Conservation (phyloP, 2,329 filamentous ascomycete genomes). For the Onygenales sp. region DNA sequence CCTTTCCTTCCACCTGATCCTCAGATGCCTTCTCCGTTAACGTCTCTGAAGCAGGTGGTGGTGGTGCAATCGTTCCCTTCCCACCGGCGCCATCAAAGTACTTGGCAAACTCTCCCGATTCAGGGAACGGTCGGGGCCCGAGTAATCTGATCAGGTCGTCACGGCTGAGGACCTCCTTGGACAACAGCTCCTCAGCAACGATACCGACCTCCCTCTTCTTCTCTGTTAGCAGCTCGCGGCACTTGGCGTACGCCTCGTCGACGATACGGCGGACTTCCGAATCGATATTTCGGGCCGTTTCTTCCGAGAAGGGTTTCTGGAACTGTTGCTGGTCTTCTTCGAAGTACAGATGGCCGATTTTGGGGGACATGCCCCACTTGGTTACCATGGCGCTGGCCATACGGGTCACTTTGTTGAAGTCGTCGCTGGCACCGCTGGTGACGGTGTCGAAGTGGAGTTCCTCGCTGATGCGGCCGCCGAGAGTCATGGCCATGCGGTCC, state of each 20-base stretch:
- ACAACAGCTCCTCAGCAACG: slow-evolving; percentile 84
- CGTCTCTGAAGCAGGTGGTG: slow-evolving; percentile 9
- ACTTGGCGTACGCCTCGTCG: slow-evolving; percentile 85
- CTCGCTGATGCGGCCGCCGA: slow-evolving; percentile 89
- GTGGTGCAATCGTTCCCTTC: slow-evolving; percentile 20
- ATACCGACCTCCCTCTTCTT: slow-evolving; percentile 84
- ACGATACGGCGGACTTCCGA: slow-evolving; percentile 84
- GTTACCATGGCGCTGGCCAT: slow-evolving; percentile 98
- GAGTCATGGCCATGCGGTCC: slow-evolving; percentile 99
- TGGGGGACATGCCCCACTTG: slow-evolving; percentile 97
- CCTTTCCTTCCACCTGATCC: not conserved
- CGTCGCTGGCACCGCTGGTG: slow-evolving; percentile 87
- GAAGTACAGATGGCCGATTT: slow-evolving; percentile 88
- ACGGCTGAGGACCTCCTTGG: slow-evolving; percentile 80
- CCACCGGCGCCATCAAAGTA: slow-evolving; percentile 61
- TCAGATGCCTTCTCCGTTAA: not conserved
- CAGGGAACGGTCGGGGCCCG: slow-evolving; percentile 73
- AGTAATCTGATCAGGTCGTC: slow-evolving; percentile 89
- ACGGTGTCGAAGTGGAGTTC: slow-evolving; percentile 96
- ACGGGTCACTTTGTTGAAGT: slow-evolving; percentile 95
- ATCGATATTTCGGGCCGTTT: slow-evolving; percentile 88
- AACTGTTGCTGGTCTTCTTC: slow-evolving; percentile 72
- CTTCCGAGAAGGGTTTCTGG: slow-evolving; percentile 91
- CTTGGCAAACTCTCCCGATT: slow-evolving; percentile 83
- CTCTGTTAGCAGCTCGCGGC: slow-evolving; percentile 68